Percentiles rank a stretch among this genome's conserved stretches.
These are phyloP conservation scores for Colletotrichum gloeosporioides DNA, from an alignment of 2,329 filamentous ascomycete species.

Conservation along the genomic window DNA sequence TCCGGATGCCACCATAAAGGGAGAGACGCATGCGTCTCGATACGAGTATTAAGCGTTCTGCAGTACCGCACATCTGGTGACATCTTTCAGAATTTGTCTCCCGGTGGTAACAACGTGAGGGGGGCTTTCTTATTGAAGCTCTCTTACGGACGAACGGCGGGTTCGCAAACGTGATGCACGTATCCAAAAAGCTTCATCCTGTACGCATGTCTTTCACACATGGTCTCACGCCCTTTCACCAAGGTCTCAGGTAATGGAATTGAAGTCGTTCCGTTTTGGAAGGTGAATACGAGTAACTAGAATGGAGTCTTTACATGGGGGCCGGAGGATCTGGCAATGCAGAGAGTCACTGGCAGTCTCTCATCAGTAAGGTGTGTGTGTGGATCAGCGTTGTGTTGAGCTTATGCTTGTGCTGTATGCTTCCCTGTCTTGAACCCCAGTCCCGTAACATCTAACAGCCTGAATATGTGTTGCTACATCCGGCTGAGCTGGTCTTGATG, in stretches of 20 bases:
- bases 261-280: neutral
- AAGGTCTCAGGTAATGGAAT: neutral
- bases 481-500: neutral
- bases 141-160: neutral
- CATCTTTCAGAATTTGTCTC: neutral
- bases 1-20: neutral
- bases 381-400: neutral
- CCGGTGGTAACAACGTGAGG: neutral
- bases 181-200: neutral
- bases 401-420: neutral
- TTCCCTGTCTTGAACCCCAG: neutral
- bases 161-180: neutral
- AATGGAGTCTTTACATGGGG: neutral
- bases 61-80: neutral
- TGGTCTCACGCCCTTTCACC: neutral
- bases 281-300: neutral
- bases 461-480: neutral
- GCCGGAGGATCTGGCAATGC: neutral
- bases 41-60: neutral
- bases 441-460: neutral
- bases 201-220: neutral
- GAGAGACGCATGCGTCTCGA: neutral
- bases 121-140: neutral
- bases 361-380: neutral
- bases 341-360: neutral